Percentiles rank a stretch among this genome's conserved stretches.
Conservation (phyloP, 176 grass and related monocot species). For the Rhipidocladum racemiflorum region DNA sequence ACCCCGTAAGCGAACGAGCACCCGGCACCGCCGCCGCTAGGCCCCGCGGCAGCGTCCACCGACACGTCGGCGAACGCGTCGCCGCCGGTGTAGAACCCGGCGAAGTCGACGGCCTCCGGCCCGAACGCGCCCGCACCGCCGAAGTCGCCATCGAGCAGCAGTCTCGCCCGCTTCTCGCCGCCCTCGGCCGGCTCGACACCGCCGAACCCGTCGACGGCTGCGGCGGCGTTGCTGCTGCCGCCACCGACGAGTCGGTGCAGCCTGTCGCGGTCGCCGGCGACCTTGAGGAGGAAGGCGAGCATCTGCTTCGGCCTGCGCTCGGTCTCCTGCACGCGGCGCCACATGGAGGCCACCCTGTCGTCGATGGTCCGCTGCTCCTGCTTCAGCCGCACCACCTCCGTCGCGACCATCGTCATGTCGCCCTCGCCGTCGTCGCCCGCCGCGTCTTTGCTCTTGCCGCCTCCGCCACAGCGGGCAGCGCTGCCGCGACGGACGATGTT, state of each 20-base stretch:
- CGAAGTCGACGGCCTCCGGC: conserved; percentile 30
- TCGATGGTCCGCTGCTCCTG: conserved; percentile 74
- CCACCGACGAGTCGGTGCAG: conserved; percentile 50
- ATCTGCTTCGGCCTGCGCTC: conserved; percentile 78
- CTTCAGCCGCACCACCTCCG: conserved; percentile 72
- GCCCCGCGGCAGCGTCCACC: conserved; percentile 28
- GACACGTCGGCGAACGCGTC: neutral
- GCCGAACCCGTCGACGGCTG: neutral
- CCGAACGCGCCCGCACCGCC: conserved; percentile 8
- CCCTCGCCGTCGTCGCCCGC: neutral
- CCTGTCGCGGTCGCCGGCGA: conserved; percentile 50
- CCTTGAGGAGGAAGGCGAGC: conserved; percentile 74
- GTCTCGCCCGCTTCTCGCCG: conserved; percentile 46
- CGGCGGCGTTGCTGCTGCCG: neutral
- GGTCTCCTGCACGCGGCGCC: conserved; percentile 74
- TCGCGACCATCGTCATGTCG: conserved; percentile 52
- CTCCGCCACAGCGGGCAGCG: neutral
- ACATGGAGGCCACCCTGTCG: conserved; percentile 58
- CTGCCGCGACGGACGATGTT: conserved; percentile 54
- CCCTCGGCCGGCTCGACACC: neutral
- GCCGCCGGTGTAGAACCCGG: conserved; percentile 37
- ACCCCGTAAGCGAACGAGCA: conserved; percentile 39
- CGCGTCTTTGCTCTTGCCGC: conserved; percentile 40
- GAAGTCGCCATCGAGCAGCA: conserved; percentile 32
- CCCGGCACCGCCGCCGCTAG: neutral